Conservation (phyloP, 2,329 filamentous ascomycete genomes). For the Zasmidium angulare region DNA sequence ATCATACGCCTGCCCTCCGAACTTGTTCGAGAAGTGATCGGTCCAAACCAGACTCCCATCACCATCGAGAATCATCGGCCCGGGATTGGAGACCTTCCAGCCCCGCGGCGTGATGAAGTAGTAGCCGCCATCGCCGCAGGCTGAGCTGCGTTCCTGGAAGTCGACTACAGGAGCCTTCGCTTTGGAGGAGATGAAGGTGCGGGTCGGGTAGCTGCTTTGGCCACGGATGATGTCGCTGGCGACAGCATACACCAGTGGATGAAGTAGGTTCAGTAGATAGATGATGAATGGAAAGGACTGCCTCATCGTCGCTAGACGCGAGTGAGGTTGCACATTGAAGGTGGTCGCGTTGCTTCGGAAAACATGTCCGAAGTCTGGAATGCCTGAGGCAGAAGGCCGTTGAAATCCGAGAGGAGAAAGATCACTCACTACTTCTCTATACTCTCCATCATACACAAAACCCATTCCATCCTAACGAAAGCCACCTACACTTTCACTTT, state of each 20-base stretch:
- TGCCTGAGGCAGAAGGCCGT: too few species aligned
- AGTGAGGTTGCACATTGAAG: background rate
- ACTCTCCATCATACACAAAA: background rate
- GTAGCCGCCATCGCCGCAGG: constrained; percentile 18
- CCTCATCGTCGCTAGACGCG: background rate
- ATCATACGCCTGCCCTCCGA: constrained; percentile 29
- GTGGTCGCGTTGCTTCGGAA: background rate
- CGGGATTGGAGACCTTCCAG: constrained; percentile 18
- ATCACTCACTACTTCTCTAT: too few species aligned
- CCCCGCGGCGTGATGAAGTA: constrained; percentile 30
- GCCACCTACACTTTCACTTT: background rate
- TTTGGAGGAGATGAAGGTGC: constrained; percentile 15
- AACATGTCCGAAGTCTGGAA: background rate
- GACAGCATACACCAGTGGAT: background rate
- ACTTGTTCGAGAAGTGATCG: constrained; percentile 22
- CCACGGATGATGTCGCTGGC: background rate
- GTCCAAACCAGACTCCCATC: constrained; percentile 28
- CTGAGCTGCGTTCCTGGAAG: constrained; percentile 9
- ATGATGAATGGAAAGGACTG: background rate
- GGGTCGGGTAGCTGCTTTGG: constrained; percentile 12
- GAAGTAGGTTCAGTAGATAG: background rate
- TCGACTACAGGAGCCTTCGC: constrained; percentile 19
- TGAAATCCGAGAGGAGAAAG: too few species aligned
- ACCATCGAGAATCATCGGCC: constrained; percentile 30
- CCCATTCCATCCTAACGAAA: too few species aligned